Conservation (phyloP, 2,329 filamentous ascomycete species). For the Epichloe aotearoae region DNA sequence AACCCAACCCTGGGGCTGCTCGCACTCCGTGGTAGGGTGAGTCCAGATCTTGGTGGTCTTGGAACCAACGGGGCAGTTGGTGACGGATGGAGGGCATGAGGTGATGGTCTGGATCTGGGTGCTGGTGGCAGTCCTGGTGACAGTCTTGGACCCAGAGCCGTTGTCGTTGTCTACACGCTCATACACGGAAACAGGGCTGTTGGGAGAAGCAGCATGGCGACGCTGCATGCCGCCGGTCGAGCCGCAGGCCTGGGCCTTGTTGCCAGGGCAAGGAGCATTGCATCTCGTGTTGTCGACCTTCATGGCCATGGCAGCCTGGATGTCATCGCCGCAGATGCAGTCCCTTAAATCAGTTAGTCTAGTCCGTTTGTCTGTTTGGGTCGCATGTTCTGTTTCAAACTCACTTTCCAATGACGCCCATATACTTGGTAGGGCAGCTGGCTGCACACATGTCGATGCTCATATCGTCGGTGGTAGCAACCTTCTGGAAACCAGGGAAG, state of each 20-base stretch:
- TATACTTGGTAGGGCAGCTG: constrained; percentile 13
- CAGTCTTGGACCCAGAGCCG: not conserved
- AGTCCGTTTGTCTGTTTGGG: not conserved
- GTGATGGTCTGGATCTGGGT: constrained; percentile 17
- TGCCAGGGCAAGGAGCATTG: constrained; percentile 16
- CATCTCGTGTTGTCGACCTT: constrained; percentile 11
- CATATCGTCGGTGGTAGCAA: constrained; percentile 8
- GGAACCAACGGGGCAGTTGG: constrained; percentile 14
- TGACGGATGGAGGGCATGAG: constrained; percentile 12
- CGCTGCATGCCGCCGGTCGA: constrained; percentile 2
- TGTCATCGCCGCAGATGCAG: constrained; percentile 17
- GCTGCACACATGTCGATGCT: constrained; percentile 14
- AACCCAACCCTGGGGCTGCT: constrained; percentile 1
- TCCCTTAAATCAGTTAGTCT: constrained; percentile 8
- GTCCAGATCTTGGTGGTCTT: constrained; percentile 11
- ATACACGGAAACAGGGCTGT: constrained; percentile 2
- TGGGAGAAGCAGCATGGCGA: not conserved
- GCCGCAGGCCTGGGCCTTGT: constrained; percentile 14
- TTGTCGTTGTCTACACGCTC: not conserved
- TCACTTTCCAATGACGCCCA: constrained; percentile 15
- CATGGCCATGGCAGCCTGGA: constrained; percentile 6
- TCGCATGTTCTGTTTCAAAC: not conserved
- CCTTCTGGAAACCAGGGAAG: constrained; percentile 14
- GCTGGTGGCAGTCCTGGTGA: constrained; percentile 16
- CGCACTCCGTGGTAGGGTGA: constrained; percentile 9